A percentile compares a stretch with the other conserved stretches of the same genome.
phyloP scores from a whole-genome alignment of 192 early-diverging fungal species.

The Gryganskiella cystojenkinii region DNA sequence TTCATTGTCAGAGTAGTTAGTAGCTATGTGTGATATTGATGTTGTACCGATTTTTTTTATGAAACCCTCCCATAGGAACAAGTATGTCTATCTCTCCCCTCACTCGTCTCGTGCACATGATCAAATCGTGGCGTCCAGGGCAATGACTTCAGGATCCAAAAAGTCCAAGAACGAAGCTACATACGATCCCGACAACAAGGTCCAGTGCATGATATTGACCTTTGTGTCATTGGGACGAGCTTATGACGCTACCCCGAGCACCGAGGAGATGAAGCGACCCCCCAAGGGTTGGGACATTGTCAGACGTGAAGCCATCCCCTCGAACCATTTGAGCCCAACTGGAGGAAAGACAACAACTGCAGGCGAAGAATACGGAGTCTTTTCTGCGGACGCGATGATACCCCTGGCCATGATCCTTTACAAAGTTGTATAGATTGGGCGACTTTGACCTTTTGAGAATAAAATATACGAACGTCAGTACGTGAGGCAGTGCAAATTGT shows the following conservation, averaged over 20 bases:
- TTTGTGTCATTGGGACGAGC: slow-evolving; percentile 34
- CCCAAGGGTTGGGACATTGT: slow-evolving; percentile 46
- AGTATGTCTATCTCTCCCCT: slow-evolving; percentile 36
- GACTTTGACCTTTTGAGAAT: neutral
- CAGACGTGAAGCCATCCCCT: neutral
- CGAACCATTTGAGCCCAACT: neutral
- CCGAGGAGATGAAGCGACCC: slow-evolving; percentile 39
- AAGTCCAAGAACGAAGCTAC: neutral
- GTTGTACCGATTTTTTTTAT: neutral
- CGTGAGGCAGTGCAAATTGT: too few species aligned
- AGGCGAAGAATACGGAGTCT: slow-evolving; percentile 44
- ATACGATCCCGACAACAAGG: slow-evolving; percentile 22
- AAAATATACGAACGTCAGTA: neutral
- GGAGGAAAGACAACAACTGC: neutral
- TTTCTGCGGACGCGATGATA: slow-evolving; percentile 46
- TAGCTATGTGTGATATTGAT: neutral
- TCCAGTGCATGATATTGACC: slow-evolving; percentile 45
- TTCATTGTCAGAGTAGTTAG: neutral
- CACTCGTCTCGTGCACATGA: slow-evolving; percentile 37
- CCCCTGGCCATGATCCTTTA: slow-evolving; percentile 50
- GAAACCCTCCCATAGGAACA: slow-evolving; percentile 13
- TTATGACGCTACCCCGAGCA: slow-evolving; percentile 34
- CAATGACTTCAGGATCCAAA: slow-evolving; percentile 6
- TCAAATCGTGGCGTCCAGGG: slow-evolving; percentile 1
- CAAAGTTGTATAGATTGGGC: slow-evolving; percentile 20